phyloP scores from a whole-genome alignment of 768 basidiomycete genomes.

The Gymnopilus dilepis region DNA sequence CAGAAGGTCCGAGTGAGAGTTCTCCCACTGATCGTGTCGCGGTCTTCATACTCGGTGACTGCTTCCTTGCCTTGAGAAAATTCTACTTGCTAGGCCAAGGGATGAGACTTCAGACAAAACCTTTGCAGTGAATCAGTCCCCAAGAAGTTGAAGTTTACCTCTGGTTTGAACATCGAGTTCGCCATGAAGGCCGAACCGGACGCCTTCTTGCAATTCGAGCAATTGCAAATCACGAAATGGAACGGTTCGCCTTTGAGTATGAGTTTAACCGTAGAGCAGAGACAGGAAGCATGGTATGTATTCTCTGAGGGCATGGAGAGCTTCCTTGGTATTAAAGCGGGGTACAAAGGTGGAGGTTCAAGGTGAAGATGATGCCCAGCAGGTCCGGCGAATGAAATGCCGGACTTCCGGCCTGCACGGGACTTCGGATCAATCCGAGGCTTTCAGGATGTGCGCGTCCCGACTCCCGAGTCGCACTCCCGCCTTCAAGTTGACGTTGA shows the following conservation, averaged over 20 bases:
- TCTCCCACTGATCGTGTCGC: slow-evolving; percentile 32
- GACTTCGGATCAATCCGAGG: too few species aligned
- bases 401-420: too few species aligned
- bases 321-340: neutral
- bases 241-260: slow-evolving; percentile 35
- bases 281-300: slow-evolving; percentile 31
- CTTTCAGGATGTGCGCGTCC: too few species aligned
- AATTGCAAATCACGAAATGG: slow-evolving; percentile 38
- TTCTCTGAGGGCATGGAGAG: slow-evolving; percentile 3
- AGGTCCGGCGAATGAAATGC: too few species aligned
- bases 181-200: slow-evolving; percentile 39
- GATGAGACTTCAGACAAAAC: neutral
- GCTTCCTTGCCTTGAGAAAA: slow-evolving; percentile 29
- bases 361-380: neutral
- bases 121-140: neutral
- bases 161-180: slow-evolving; percentile 35
- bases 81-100: slow-evolving; percentile 25
- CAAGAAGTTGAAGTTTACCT: slow-evolving; percentile 22
- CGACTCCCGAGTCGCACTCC: too few species aligned
- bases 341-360: neutral
- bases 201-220: slow-evolving; percentile 37
- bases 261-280: slow-evolving; percentile 35
- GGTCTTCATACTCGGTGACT: slow-evolving; percentile 31
- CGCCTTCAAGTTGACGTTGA: too few species aligned
- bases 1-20: slow-evolving; percentile 36